Conservation (phyloP, 371 early-diverging fungal genomes). For the Lichtheimia ornata region DNA sequence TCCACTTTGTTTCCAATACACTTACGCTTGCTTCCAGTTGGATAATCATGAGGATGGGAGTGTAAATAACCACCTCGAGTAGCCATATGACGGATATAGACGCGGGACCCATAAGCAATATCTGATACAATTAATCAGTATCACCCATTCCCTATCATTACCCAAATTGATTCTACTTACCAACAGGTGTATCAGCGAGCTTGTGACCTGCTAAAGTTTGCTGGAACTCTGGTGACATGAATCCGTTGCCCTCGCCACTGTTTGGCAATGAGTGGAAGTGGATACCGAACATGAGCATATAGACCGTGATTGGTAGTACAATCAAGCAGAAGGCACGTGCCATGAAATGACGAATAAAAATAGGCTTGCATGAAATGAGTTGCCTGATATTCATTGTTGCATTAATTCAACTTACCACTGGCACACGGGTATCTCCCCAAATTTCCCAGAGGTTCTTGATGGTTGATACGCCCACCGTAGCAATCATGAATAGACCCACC, state of each 20-base stretch:
- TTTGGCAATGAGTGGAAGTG: slow-evolving; percentile 85
- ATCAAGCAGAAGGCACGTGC: slow-evolving; percentile 84
- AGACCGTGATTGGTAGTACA: slow-evolving; percentile 80
- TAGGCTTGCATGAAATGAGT: slow-evolving; percentile 26
- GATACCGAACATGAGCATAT: slow-evolving; percentile 84
- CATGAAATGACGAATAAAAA: slow-evolving; percentile 73
- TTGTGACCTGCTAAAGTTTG: slow-evolving; percentile 82
- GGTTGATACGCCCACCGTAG: slow-evolving; percentile 83
- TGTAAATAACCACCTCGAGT: slow-evolving; percentile 85
- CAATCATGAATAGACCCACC: slow-evolving; percentile 92
- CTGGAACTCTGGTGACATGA: slow-evolving; percentile 94
- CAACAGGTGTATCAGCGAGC: slow-evolving; percentile 55
- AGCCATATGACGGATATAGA: slow-evolving; percentile 79
- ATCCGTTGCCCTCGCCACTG: slow-evolving; percentile 93
- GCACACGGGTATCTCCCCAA: slow-evolving; percentile 71
- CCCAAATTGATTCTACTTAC: slow-evolving; percentile 16
- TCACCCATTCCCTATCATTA: not conserved
- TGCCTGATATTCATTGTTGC: not conserved
- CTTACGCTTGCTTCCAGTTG: slow-evolving; percentile 80
- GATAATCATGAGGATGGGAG: slow-evolving; percentile 87
- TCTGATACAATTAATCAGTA: slow-evolving; percentile 38
- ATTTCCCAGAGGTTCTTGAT: slow-evolving; percentile 91
- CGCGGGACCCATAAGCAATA: slow-evolving; percentile 79
- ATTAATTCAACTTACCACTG: slow-evolving; percentile 37
- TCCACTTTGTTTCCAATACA: not conserved